Percentiles rank a stretch among this genome's conserved stretches.
Evolutionary conservation across 345 rosid genomes (phyloP).

Genomic region (Psidium guajava): DNA sequence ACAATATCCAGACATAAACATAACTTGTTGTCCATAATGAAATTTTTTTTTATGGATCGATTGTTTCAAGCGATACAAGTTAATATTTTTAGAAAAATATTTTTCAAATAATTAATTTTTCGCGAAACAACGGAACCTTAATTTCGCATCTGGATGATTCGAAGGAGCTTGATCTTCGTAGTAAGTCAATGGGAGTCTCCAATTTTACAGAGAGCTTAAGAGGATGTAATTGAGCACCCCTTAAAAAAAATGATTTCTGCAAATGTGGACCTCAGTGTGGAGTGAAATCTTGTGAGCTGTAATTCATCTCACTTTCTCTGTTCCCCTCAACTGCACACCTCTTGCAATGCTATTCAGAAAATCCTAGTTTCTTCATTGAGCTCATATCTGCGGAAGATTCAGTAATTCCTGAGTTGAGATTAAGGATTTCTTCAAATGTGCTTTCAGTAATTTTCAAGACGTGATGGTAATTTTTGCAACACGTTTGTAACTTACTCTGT

Average conservation of each 20-base stretch:
- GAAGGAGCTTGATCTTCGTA: background rate
- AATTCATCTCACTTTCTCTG: background rate
- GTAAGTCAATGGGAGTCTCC: background rate
- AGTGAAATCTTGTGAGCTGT: background rate
- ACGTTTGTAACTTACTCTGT: background rate
- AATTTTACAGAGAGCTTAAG: background rate
- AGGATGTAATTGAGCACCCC: background rate
- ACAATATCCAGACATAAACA: no score
- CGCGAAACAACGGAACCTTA: background rate
- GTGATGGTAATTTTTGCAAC: background rate
- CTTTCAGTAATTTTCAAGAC: background rate
- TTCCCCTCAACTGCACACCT: background rate
- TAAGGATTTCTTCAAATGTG: background rate
- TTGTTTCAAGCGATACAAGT: no score
- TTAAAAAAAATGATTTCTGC: background rate
- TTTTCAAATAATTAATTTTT: no score
- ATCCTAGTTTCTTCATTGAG: background rate
- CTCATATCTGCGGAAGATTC: background rate
- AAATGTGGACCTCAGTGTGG: background rate
- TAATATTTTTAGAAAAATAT: no score
- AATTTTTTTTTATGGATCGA: no score
- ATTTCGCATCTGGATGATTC: background rate
- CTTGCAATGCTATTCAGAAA: background rate
- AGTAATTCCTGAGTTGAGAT: background rate
- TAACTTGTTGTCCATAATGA: no score